These are phyloP conservation scores for Phoma herbarum DNA, from an alignment of 2,329 filamentous ascomycete genomes.

Conservation along the genomic window DNA sequence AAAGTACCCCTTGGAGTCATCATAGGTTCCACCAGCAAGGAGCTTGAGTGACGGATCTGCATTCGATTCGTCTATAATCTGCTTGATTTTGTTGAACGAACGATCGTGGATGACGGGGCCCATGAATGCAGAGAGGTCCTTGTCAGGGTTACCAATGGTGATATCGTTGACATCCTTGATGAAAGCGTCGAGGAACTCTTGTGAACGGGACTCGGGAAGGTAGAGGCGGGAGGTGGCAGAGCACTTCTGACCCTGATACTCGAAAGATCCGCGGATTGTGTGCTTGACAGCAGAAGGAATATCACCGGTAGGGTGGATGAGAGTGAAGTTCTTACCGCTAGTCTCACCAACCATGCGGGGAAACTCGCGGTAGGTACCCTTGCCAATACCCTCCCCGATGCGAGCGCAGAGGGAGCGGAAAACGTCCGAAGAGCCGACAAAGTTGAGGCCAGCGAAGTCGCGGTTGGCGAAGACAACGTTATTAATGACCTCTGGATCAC, in stretches of 20 bases:
- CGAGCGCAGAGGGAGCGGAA: slow-evolving; percentile 87
- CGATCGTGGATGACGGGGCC: slow-evolving; percentile 83
- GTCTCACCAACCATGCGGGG: slow-evolving; percentile 89
- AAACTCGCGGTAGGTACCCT: slow-evolving; percentile 82
- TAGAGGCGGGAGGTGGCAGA: slow-evolving; percentile 82
- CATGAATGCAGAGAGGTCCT: slow-evolving; percentile 77
- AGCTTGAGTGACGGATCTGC: slow-evolving; percentile 74
- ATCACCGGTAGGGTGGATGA: slow-evolving; percentile 79
- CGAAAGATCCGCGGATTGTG: slow-evolving; percentile 84
- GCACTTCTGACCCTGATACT: slow-evolving; percentile 91
- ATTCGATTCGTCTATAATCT: slow-evolving; percentile 79
- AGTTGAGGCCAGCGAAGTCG: slow-evolving; percentile 88
- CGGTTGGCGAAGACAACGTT: slow-evolving; percentile 76
- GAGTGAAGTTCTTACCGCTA: slow-evolving; percentile 90
- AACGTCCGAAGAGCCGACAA: slow-evolving; percentile 88
- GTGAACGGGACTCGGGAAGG: slow-evolving; percentile 75
- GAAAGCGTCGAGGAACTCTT: slow-evolving; percentile 72
- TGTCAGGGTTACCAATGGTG: slow-evolving; percentile 70
- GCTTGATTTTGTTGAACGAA: slow-evolving; percentile 79
- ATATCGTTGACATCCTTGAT: slow-evolving; percentile 72
- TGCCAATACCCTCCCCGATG: slow-evolving; percentile 80
- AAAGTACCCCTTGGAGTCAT: slow-evolving; percentile 79
- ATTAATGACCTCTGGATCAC: slow-evolving; percentile 83
- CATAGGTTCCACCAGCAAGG: slow-evolving; percentile 76
- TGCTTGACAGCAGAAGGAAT: slow-evolving; percentile 79